Evolutionary conservation across 2,329 filamentous ascomycete genomes (phyloP), one percentile per base, ranked within the genome.

Genomic region (Exophiala oligosperma): DNA sequence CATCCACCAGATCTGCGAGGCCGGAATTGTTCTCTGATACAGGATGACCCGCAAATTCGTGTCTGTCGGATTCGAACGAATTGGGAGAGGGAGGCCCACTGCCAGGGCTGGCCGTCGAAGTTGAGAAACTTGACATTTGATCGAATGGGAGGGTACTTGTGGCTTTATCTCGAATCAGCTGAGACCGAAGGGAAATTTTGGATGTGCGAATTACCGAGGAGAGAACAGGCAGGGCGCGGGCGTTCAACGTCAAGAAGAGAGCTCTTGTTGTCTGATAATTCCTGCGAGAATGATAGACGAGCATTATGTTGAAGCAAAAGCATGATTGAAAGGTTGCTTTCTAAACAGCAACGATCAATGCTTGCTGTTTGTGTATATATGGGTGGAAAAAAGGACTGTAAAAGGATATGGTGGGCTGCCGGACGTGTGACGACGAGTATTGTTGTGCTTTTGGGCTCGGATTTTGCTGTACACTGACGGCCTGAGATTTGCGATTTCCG

Each of bases 231-330:
- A 23, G 47, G 26, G 24, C 38, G 32, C 21, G 29, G 21, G 54
- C 28, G 49, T 26, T 55, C 50, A 37, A 54, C 26, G 24, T 54
- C 50, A 52, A 37, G 49, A 17, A 46, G 49, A 24, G 17, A 26
- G 14, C 35, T 47, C 40, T 57, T 49, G 35, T 47, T 46, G 49
- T 46, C 49, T 53, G 55, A 54, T 9, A 47, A 38, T 29, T 54
- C 29, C 44, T 28, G 52, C 55, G 54, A 59, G 23, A 37, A 29
- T 56, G 61, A 47, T 48, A n/a, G 50, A 32, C 50, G 52, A 52
- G 52, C 58, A 59, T 63, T 48, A 24, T 49, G 56, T 47, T 56
- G 49, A 46, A 61, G 56, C 52, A 63, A 37, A 26, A 61, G 61
- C 61, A 63, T 63, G 57, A 32, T 59, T 50, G 46, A 29, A 54